Evolutionary conservation across 2,329 filamentous ascomycete genomes (phyloP).

Genomic region (Blastomyces parvus): DNA sequence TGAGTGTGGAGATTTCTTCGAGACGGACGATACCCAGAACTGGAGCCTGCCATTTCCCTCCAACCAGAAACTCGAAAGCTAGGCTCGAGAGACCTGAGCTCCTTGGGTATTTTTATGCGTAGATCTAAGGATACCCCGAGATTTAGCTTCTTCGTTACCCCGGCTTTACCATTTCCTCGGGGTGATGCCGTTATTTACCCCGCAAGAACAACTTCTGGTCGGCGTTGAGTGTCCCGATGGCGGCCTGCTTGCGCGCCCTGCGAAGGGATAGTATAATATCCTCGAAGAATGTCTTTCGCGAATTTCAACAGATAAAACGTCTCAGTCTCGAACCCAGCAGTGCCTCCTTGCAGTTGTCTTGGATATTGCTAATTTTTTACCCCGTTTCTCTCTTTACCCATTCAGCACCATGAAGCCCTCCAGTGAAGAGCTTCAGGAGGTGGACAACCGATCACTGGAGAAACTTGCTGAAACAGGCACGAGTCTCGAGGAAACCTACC

Average conservation of each 20-base stretch:
- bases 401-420: constrained; percentile 3
- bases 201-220: neutral
- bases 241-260: neutral
- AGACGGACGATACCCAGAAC: neutral
- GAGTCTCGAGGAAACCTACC: constrained; percentile 11
- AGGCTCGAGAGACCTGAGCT: neutral
- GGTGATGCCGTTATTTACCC: constrained; percentile 1
- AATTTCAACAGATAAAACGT: neutral
- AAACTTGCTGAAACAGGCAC: constrained; percentile 8
- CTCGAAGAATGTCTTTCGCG: neutral
- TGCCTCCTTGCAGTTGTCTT: neutral
- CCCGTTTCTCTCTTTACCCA: neutral
- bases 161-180: neutral
- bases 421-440: constrained; percentile 4
- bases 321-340: neutral
- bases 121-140: neutral
- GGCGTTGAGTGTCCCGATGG: neutral
- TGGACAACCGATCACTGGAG: constrained; percentile 5
- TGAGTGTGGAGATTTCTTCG: neutral
- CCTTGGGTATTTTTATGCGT: neutral
- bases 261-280: neutral
- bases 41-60: neutral
- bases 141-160: neutral
- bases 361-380: neutral
- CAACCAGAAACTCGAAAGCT: neutral